Evolutionary conservation across 306 rosid genomes (phyloP), one percentile per base, ranked within the genome.

Genomic region (Quercus engelmannii): DNA sequence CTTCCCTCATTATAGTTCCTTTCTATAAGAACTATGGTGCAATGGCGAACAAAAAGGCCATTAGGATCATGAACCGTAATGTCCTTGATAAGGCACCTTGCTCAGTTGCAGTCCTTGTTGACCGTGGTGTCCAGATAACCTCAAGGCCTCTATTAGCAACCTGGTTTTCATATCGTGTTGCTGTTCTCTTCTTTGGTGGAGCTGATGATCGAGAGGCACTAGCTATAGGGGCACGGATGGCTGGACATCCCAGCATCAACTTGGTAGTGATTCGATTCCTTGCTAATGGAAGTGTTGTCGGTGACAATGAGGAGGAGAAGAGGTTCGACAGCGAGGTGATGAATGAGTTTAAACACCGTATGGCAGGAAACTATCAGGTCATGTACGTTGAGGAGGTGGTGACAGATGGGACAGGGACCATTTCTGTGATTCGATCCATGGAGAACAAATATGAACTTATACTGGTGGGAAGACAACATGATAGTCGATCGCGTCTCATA

Each of bases 151-250:
- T 49, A 23, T 23, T 64, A 76, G 31, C 51, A 31, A 43, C 63
- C 20, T 49, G 56, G 35, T 68, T 71, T 28, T 30, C 61, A 5
- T 84, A 63, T 26, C 83, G 73, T 20, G 74, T 84, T 13, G 90
- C 75, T 5, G 49, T 81, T 28, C 69, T 87, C 12, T 84, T 87
- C 79, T 38, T 84, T 33, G 87, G 87, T 4, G 86, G 90, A 33
- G 77, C 79, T 15, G 84, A 87, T 11, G 88, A 87, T 28, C 54
- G 84, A 49, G 88, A 87, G 75, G 84, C 84, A 17, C 58, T 81
- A 17, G 74, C 85, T 21, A 43, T 83, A 11, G 90, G 76, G 51
- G 69, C 67, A 35, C 73, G 84, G 51, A 87, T 87, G 84, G 78
- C 74, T 5, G 80, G 52, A 4, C 86, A 79, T 57, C 71, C 84